phyloP scores from a whole-genome alignment of 1,139 yeast genomes.

The Taphrina deformans region DNA sequence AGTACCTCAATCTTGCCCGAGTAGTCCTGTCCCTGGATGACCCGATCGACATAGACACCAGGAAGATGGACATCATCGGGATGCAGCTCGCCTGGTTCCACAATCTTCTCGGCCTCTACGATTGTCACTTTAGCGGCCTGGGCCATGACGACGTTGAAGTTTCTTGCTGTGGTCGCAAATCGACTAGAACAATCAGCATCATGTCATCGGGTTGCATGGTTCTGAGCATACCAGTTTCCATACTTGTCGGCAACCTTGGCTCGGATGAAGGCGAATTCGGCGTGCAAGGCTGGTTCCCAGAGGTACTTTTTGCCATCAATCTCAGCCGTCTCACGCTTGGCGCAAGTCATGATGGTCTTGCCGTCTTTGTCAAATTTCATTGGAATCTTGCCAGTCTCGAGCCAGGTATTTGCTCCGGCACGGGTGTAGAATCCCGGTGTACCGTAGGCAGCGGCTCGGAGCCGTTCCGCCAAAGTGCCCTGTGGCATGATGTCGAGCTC shows the following conservation, averaged over 20 bases:
- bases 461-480: conserved; percentile 5
- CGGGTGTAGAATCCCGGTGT: conserved; percentile 14
- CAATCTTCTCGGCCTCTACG: conserved; percentile 52
- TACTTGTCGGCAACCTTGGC: conserved; percentile 50
- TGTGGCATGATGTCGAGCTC: conserved; percentile 18
- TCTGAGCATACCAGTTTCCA: conserved; percentile 47
- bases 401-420: conserved; percentile 11
- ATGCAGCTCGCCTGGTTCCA: conserved; percentile 48
- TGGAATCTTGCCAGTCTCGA: conserved; percentile 7
- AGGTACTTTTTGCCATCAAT: conserved; percentile 49
- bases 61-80: conserved; percentile 51
- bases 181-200: conserved; percentile 38
- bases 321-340: conserved; percentile 44
- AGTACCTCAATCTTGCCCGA: conserved; percentile 21
- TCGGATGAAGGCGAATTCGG: conserved; percentile 51
- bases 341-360: conserved; percentile 18
- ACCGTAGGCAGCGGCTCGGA: conserved; percentile 12
- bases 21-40: conserved; percentile 42
- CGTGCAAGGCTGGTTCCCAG: conserved; percentile 49
- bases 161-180: conserved; percentile 51
- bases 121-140: conserved; percentile 49
- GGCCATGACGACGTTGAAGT: conserved; percentile 51
- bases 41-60: conserved; percentile 48
- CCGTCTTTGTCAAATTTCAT: conserved; percentile 21
- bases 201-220: too few relatives aligned